Base-by-base conservation (phyloP, 768 basidiomycete species). In the Galerina marginata region DNA sequence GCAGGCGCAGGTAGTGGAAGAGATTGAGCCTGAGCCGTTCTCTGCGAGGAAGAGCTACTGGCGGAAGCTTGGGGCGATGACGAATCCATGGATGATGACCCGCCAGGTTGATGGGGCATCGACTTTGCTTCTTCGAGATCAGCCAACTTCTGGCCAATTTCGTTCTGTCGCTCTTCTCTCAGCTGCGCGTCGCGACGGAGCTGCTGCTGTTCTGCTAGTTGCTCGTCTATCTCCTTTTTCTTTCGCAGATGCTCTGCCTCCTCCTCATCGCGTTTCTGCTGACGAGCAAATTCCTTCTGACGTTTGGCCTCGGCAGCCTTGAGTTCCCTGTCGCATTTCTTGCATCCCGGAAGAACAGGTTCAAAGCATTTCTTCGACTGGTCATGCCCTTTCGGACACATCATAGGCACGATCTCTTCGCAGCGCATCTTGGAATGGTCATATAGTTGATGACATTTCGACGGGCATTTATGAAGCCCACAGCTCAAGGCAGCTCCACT, bases 361-460 rank as follows among this genome's bases (percentile, higher is more conserved):
- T 82, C 61, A 44, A 74, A 68, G 56, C 88, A 90, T 61, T 75
- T 75, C 73, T 79, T 83, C 0, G 64, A 63, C 42, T 73, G 68
- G 5, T 60, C 59, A 59, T 91, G 89, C 0, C 76, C 76, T 2
- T 75, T 74, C 0, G 74, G 58, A 66, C 89, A 91, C 36, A 71
- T 74, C 1, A 51, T 62, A 0, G 62, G 56, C 43, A 85, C 65
- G 23, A 75, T 58, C 7, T 72, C 67, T 25, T 71, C 61, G 71
- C 89, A 90, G 1, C 54, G 59, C 74, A 84, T 80, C 69, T 85
- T 80, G 15, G 85, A 81, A 69, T 89, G 81, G 61, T 83, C 83
- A 48, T 62, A 67, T 11, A 84, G 58, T 55, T 82, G 82, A 69
- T 90, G 89, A 56, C 89, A 91, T 68, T 80, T 88, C 0, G 80